These are phyloP conservation scores for Fomitopsis palustris DNA, from an alignment of 1,284 basidiomycete species.

Conservation along the genomic window DNA sequence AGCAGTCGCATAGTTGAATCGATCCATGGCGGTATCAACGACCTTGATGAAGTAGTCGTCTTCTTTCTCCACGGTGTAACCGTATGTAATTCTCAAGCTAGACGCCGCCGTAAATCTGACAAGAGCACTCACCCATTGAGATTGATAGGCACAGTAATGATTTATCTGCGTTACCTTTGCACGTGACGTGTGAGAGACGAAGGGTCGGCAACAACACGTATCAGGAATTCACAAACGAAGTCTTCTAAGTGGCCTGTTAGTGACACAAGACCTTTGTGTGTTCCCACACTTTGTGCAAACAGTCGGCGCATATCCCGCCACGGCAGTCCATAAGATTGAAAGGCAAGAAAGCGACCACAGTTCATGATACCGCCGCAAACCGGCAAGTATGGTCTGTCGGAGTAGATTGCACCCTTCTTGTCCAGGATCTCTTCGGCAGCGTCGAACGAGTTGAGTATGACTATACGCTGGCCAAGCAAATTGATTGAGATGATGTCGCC, in stretches of 20 bases:
- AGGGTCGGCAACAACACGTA: constrained; percentile 16
- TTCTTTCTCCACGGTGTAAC: constrained; percentile 29
- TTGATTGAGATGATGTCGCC: constrained; percentile 31
- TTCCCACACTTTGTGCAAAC: constrained; percentile 21
- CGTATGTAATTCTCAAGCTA: constrained; percentile 32
- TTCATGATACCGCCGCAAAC: constrained; percentile 52
- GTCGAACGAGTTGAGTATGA: constrained; percentile 56
- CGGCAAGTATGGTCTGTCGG: constrained; percentile 51
- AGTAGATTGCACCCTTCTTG: constrained; percentile 64
- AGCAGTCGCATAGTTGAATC: constrained; percentile 22
- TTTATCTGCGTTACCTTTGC: constrained; percentile 16
- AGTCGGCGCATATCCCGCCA: constrained; percentile 57
- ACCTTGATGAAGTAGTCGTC: constrained; percentile 28
- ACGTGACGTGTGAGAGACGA: constrained; percentile 19
- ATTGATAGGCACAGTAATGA: too few species aligned
- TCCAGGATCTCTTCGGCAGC: constrained; percentile 59
- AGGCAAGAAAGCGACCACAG: constrained; percentile 60
- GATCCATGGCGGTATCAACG: constrained; percentile 27
- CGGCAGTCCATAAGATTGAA: constrained; percentile 57
- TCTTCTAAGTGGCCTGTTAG: constrained; percentile 23
- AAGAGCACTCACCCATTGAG: too few species aligned
- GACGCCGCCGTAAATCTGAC: constrained; percentile 29
- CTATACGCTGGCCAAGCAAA: constrained; percentile 54
- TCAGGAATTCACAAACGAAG: constrained; percentile 20
- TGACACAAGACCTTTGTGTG: constrained; percentile 20